Base-by-base conservation (phyloP, 139 green algal genomes). In the Chlorella sp. region DNA sequence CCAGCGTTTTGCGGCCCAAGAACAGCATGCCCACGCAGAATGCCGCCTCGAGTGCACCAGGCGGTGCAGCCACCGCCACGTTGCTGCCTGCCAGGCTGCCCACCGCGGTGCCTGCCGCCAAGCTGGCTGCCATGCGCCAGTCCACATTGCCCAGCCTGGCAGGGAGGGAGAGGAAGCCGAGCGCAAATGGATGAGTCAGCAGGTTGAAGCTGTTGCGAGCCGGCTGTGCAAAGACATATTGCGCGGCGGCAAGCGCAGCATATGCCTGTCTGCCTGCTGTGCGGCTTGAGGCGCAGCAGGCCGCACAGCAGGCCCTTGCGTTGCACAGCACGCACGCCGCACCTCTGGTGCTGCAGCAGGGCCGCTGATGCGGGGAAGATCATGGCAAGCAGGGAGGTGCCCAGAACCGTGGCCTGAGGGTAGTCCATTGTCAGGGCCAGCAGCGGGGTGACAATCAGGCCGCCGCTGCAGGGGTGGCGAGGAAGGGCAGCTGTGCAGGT, bases 91-190 rank as follows among this genome's bases (percentile, higher is more conserved):
- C 82, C 20, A 51, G 82, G 63, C 89, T 87, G n/a, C 94, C 94
- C 11, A 92, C 26, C 5, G 87, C 62, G 2, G 93, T 96, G 23
- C 94, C 94, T 34, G 80, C 81, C 13, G 87, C 90, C 28, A 96
- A 69, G 4, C 81, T 86, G 32, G 87, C 91, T 11, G 91, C 93
- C 89, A 96, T 92, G 68, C 74, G 73, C 92, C 87, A 92, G 81
- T 95, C 91, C n/a, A 96, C 92, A 57, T 96, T 97, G 69, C 92
- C 94, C 30, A 97, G 65, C 28, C 88, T 85, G 51, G 25, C 23
- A 15, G 23, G 32, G 47, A 16, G 18, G 25, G 9, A 4, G n/a
- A 44, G 20, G 74, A 34, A 44, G 18, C 20, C n/a, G n/a, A n/a
- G n/a, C n/a, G n/a, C n/a, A n/a, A n/a, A n/a, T n/a, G n/a, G n/a